Evolutionary conservation across 2,329 filamentous ascomycete species (phyloP).

Genomic region (Dichotomopilus funicola): DNA sequence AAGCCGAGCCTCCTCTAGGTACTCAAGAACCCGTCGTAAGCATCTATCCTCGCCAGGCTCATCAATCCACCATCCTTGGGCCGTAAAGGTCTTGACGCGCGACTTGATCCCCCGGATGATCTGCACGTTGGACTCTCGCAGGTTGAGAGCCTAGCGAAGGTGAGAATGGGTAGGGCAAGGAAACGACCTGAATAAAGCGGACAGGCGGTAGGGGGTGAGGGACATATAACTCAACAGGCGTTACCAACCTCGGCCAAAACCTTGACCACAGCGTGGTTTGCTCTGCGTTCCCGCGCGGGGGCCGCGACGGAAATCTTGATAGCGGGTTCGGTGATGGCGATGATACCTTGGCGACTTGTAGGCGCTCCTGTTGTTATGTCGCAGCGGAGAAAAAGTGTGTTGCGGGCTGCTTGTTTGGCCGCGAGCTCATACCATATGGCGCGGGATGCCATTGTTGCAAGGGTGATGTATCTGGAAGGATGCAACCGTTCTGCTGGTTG

Average conservation of each 20-base stretch:
- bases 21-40: conserved; percentile 24
- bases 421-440: conserved; percentile 38
- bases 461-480: not conserved
- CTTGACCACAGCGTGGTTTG: conserved; percentile 59
- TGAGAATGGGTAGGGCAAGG: not conserved
- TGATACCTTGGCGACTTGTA: conserved; percentile 55
- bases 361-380: conserved; percentile 61
- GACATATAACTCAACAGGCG: not conserved
- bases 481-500: no score
- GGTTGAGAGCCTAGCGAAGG: conserved; percentile 42
- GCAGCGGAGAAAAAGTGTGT: conserved; percentile 54
- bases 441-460: conserved; percentile 10
- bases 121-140: conserved; percentile 58
- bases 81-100: conserved; percentile 54
- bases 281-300: conserved; percentile 58
- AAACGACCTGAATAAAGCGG: no score
- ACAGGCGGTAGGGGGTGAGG: no score
- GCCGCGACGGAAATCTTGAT: conserved; percentile 62
- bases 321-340: conserved; percentile 46
- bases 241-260: conserved; percentile 52
- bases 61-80: conserved; percentile 24
- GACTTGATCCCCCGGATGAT: conserved; percentile 59
- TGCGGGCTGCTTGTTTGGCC: conserved; percentile 37
- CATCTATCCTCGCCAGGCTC: conserved; percentile 25
- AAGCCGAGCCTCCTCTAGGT: conserved; percentile 15